Percentiles rank a stretch among this genome's conserved stretches.
Conservation (phyloP, 2,329 filamentous ascomycete genomes). For the Gremmenia infestans region DNA sequence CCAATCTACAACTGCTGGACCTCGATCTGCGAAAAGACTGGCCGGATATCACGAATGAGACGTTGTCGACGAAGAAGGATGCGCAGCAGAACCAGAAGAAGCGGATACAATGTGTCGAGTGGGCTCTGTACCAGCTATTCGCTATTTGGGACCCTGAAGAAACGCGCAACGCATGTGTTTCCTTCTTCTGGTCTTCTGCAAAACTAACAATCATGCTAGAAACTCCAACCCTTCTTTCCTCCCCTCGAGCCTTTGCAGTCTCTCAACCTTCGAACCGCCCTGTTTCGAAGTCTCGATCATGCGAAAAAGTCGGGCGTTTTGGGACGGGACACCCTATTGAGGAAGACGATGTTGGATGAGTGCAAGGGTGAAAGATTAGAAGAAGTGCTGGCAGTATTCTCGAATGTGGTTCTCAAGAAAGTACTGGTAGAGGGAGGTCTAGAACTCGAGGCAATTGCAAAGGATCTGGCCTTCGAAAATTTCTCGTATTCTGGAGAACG, state of each 20-base stretch:
- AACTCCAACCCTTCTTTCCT: constrained; percentile 85
- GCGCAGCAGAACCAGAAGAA: constrained; percentile 71
- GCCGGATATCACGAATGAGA: constrained; percentile 67
- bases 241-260: constrained; percentile 87
- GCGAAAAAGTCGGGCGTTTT: constrained; percentile 83
- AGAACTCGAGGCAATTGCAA: constrained; percentile 43
- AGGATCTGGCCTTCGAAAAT: constrained; percentile 54
- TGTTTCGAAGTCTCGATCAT: constrained; percentile 76
- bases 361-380: constrained; percentile 89
- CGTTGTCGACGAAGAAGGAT: constrained; percentile 60
- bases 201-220: constrained; percentile 45
- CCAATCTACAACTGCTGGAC: constrained; percentile 77
- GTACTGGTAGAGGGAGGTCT: constrained; percentile 44
- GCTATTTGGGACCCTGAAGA: constrained; percentile 75
- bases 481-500: constrained; percentile 52
- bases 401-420: constrained; percentile 74
- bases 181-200: background rate
- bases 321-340: constrained; percentile 71
- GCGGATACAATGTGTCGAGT: constrained; percentile 78
- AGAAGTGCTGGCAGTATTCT: constrained; percentile 80
- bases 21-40: constrained; percentile 73
- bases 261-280: constrained; percentile 77
- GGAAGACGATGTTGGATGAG: constrained; percentile 95
- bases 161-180: constrained; percentile 58
- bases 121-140: constrained; percentile 86